Evolutionary conservation across 176 grass and related monocot genomes (phyloP), one percentile per base, ranked within the genome.

Genomic region (Echinochloa phyllopogon): DNA sequence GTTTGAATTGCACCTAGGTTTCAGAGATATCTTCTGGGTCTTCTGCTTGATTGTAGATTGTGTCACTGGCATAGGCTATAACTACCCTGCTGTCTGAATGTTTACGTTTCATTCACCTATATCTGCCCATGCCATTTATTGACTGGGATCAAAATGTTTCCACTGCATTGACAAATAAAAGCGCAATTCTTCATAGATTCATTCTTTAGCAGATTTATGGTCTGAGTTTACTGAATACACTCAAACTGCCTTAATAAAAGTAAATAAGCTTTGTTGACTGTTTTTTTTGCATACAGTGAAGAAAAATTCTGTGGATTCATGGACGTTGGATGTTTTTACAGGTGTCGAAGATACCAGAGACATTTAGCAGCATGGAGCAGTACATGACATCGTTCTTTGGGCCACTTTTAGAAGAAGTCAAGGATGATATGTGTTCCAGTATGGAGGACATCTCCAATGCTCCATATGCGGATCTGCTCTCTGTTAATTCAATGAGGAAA

Each of bases 381-480:
- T 94, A 94, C 83, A 77, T 89, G 79, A 92, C 86, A 15, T 92
- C 92, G 6, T 94, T 89, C 82, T 89, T 92, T 0, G 89, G 78
- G 18, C 89, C 92, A 69, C 89, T 94, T 89, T 72, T 94, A 60
- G 92, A 92, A 86, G 92, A 94, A 69, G 84, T 94, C 13, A 77
- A 85, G 9, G 89, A 69, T 43, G 92, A 94, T 72, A 89, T 94
- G 64, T 72, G 38, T 40, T 83, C 65, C 73, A 89, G 83, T 80
- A 88, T 94, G 85, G 92, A 92, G 59, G 77, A 79, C 41, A 88
- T 94, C 47, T 92, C 89, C 0, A 63, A n/a, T 58, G 79, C 75
- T 86, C 89, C 87, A 83, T 77, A 76, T 82, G 87, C 89, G 45
- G 87, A 61, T 6, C 41, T 92, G 59, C 63, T 74, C 41, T 87